Conservation (phyloP, 768 basidiomycete species). For the Austroboletus festivus region DNA sequence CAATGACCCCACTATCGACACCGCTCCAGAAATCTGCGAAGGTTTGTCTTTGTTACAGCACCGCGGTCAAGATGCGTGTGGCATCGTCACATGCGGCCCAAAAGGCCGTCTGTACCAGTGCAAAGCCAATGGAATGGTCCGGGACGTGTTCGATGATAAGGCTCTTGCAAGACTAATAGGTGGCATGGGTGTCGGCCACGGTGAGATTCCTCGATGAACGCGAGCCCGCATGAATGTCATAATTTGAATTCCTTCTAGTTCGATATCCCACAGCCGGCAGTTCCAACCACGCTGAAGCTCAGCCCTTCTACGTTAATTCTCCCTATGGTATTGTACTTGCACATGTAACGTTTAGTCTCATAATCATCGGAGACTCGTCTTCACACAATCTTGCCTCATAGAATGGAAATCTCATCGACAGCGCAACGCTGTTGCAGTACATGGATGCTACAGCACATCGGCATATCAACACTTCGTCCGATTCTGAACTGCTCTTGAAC, state of each 20-base stretch:
- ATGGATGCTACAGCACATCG: slow-evolving; percentile 96
- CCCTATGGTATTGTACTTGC: slow-evolving; percentile 98
- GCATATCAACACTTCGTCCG: slow-evolving; percentile 98
- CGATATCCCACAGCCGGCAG: slow-evolving; percentile 98
- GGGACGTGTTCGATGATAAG: slow-evolving; percentile 88
- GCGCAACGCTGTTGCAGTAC: slow-evolving; percentile 76
- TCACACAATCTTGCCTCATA: slow-evolving; percentile 32
- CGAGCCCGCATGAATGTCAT: slow-evolving; percentile 4
- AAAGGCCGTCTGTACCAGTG: slow-evolving; percentile 97
- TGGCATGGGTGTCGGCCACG: slow-evolving; percentile 97
- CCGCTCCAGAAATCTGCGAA: slow-evolving; percentile 88
- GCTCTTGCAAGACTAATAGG: slow-evolving; percentile 78
- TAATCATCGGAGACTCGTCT: neutral
- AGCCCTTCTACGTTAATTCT: slow-evolving; percentile 99
- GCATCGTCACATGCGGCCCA: slow-evolving; percentile 92
- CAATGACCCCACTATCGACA: slow-evolving; percentile 70
- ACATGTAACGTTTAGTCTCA: slow-evolving; percentile 59
- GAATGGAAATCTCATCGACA: slow-evolving; percentile 99
- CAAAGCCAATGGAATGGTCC: slow-evolving; percentile 99
- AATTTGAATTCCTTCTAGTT: no score
- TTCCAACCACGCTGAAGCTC: slow-evolving; percentile 94
- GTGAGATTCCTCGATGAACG: slow-evolving; percentile 40
- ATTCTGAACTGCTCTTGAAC: slow-evolving; percentile 96
- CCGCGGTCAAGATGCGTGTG: slow-evolving; percentile 96
- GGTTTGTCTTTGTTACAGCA: slow-evolving; percentile 96